Conservation (phyloP, 1,284 basidiomycete species). For the Pseudozyma thailandica region DNA sequence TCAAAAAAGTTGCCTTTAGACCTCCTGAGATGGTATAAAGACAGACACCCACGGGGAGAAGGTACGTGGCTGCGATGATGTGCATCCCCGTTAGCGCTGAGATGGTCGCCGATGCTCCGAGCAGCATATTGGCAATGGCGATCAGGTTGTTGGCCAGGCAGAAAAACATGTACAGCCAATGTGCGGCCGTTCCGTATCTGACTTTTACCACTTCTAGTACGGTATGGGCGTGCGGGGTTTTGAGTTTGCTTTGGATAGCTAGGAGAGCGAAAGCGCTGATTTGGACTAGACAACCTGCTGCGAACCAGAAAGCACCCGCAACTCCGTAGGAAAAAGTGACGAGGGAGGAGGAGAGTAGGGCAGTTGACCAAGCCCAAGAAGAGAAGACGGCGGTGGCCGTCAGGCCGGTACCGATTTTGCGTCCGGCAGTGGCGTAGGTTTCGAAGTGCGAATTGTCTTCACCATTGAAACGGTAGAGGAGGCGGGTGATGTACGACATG, state of each 20-base stretch:
- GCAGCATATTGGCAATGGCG: constrained; percentile 60
- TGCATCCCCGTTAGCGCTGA: constrained; percentile 61
- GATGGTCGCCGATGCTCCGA: constrained; percentile 59
- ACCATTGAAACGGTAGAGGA: constrained; percentile 39
- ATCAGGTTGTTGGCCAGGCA: constrained; percentile 62
- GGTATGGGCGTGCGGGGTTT: constrained; percentile 59
- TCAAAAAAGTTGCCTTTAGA: constrained; percentile 57
- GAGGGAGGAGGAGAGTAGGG: constrained; percentile 43
- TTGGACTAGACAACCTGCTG: constrained; percentile 50
- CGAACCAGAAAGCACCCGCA: constrained; percentile 54
- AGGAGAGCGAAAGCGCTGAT: constrained; percentile 55
- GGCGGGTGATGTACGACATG: constrained; percentile 49
- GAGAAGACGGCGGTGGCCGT: constrained; percentile 60
- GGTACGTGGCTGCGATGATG: constrained; percentile 54
- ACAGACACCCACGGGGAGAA: constrained; percentile 59
- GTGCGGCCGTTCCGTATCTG: constrained; percentile 56
- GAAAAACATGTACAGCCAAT: constrained; percentile 61
- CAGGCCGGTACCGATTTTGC: constrained; percentile 59
- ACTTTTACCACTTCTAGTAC: constrained; percentile 60
- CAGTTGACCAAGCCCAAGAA: constrained; percentile 62
- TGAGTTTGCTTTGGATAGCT: constrained; percentile 53
- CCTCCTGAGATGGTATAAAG: constrained; percentile 61
- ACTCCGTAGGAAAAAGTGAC: constrained; percentile 54
- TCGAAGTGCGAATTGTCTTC: constrained; percentile 55
- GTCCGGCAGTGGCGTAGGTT: constrained; percentile 54